Conservation (phyloP, 2,329 filamentous ascomycete genomes). For the Colletotrichum neosansevieriae region DNA sequence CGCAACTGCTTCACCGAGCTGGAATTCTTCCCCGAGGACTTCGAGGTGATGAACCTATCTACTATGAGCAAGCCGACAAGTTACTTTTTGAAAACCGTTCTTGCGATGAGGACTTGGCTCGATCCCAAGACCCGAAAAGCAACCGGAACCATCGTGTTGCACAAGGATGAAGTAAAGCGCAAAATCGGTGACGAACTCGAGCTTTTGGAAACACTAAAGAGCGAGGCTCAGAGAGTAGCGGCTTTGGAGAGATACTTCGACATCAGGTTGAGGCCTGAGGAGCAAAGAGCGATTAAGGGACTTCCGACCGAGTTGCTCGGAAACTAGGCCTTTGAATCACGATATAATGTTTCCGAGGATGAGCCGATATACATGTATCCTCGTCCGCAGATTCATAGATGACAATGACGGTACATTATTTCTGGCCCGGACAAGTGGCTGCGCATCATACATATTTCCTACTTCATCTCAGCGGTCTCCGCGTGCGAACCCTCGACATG, state of each 20-base stretch:
- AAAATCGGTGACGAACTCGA: slow-evolving; percentile 53
- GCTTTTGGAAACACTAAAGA: slow-evolving; percentile 56
- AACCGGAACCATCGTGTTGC: slow-evolving; percentile 58
- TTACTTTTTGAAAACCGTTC: slow-evolving; percentile 53
- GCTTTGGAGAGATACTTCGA: slow-evolving; percentile 64
- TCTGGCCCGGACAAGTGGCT: too few relatives aligned
- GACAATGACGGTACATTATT: too few relatives aligned
- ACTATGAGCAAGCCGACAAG: slow-evolving; percentile 51
- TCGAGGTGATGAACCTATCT: slow-evolving; percentile 59
- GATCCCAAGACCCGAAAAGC: slow-evolving; percentile 39
- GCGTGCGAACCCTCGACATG: neutral
- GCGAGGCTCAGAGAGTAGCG: slow-evolving; percentile 61
- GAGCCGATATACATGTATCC: too few relatives aligned
- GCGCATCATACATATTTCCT: neutral
- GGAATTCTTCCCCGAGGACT: slow-evolving; percentile 61
- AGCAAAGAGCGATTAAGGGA: slow-evolving; percentile 62
- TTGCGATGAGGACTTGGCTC: slow-evolving; percentile 50
- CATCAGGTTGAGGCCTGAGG: slow-evolving; percentile 59
- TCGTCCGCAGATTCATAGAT: too few relatives aligned
- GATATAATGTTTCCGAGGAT: too few relatives aligned
- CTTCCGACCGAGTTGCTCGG: slow-evolving; percentile 42
- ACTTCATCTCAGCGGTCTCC: slow-evolving; percentile 12
- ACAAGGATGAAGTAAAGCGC: slow-evolving; percentile 58
- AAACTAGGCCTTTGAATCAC: neutral
- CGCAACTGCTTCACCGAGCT: slow-evolving; percentile 65